Percentiles rank a stretch among this genome's conserved stretches.
phyloP scores from a whole-genome alignment of 495 filamentous ascomycete species.

The Penicillium samsonianum region DNA sequence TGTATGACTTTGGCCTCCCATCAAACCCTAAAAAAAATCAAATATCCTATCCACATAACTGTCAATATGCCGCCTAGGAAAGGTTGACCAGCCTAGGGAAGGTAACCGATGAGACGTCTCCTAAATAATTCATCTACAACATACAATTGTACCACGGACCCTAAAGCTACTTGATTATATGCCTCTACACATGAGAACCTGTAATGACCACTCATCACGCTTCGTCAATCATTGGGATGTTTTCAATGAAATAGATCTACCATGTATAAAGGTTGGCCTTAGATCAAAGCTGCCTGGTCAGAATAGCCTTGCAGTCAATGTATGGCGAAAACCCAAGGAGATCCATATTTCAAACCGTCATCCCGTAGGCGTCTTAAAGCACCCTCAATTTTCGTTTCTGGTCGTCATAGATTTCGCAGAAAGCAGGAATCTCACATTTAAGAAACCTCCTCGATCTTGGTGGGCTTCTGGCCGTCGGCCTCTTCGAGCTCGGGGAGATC shows the following conservation, averaged over 20 bases:
- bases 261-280: neutral
- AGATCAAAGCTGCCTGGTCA: neutral
- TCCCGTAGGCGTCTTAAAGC: constrained; percentile 20
- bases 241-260: constrained; percentile 7
- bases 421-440: constrained; percentile 32
- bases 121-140: no score
- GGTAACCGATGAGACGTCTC: no score
- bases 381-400: constrained; percentile 32
- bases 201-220: constrained; percentile 3
- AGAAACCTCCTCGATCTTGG: constrained; percentile 61
- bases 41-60: no score
- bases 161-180: neutral
- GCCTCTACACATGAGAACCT: neutral
- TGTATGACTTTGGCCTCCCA: neutral
- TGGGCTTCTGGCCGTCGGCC: constrained; percentile 39
- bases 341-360: constrained; percentile 18
- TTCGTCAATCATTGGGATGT: constrained; percentile 17
- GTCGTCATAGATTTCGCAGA: constrained; percentile 31
- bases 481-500: constrained; percentile 65
- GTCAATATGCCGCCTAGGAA: no score
- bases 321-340: constrained; percentile 20
- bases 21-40: neutral
- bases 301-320: constrained; percentile 21
- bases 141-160: neutral
- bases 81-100: no score